phyloP scores from a whole-genome alignment of 371 early-diverging fungal genomes.

The Scutellospora calospora region DNA sequence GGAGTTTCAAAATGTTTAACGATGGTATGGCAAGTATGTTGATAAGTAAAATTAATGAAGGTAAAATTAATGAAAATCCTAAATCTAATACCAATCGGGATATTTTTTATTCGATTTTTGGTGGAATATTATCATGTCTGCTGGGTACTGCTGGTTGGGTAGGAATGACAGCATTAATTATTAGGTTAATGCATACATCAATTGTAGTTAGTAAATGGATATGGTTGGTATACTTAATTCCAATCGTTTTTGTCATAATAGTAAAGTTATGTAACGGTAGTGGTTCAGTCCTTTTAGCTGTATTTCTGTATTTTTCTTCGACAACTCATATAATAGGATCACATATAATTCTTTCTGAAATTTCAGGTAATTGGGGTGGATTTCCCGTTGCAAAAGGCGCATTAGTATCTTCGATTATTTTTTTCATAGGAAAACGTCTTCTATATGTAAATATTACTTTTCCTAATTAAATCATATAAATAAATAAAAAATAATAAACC shows the following conservation, averaged over 20 bases:
- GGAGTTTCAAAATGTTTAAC: constrained; percentile 40
- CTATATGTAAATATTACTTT: constrained; percentile 7
- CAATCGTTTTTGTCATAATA: not conserved
- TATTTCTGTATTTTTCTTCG: not conserved
- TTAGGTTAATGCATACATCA: not conserved
- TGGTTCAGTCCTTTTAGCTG: not conserved
- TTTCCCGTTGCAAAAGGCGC: not conserved
- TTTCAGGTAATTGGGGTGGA: constrained; percentile 30
- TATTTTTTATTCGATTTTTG: too few species aligned
- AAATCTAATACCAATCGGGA: too few species aligned
- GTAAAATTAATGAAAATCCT: too few species aligned
- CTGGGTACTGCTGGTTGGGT: not conserved
- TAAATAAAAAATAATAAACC: too few species aligned
- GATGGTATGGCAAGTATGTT: not conserved
- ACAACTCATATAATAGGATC: constrained; percentile 23
- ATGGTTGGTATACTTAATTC: not conserved
- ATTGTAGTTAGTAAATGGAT: not conserved
- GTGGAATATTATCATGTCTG: too few species aligned
- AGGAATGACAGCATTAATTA: constrained; percentile 6
- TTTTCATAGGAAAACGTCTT: constrained; percentile 38
- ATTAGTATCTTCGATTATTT: constrained; percentile 21
- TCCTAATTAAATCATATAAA: too few species aligned
- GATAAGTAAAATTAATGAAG: too few species aligned
- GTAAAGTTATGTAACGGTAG: not conserved
- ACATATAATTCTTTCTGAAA: constrained; percentile 18